phyloP scores from a whole-genome alignment of 805 yeast species.

The Saturnispora hagleri region DNA sequence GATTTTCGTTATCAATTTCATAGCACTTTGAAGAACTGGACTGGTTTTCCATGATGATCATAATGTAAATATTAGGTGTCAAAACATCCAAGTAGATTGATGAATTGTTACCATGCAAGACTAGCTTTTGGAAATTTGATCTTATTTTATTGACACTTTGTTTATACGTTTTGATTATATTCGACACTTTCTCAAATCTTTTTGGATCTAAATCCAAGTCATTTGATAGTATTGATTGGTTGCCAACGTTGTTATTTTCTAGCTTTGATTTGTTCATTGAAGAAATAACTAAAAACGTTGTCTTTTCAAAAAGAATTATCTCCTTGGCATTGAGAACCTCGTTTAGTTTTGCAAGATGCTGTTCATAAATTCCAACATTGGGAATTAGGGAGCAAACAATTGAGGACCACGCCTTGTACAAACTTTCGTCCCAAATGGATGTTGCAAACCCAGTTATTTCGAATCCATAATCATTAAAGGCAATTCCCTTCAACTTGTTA shows the following conservation, averaged over 20 bases:
- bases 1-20: slow-evolving; percentile 26
- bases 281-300: slow-evolving; percentile 80
- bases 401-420: slow-evolving; percentile 95
- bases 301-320: slow-evolving; percentile 83
- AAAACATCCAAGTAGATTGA: slow-evolving; percentile 29
- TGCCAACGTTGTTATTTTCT: slow-evolving; percentile 8
- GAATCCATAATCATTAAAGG: slow-evolving; percentile 51
- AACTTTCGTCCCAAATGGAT: slow-evolving; percentile 93
- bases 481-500: slow-evolving; percentile 67
- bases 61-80: slow-evolving; percentile 30
- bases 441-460: slow-evolving; percentile 82
- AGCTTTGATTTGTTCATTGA: slow-evolving; percentile 33
- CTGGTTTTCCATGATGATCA: slow-evolving; percentile 28
- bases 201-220: slow-evolving; percentile 60
- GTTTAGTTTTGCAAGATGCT: slow-evolving; percentile 64
- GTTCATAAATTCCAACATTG: slow-evolving; percentile 73
- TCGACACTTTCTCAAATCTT: slow-evolving; percentile 87
- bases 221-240: slow-evolving; percentile 5
- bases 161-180: slow-evolving; percentile 87
- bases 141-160: slow-evolving; percentile 84
- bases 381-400: slow-evolving; percentile 94
- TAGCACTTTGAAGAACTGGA: slow-evolving; percentile 10
- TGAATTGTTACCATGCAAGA: slow-evolving; percentile 45
- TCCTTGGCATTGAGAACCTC: slow-evolving; percentile 75
- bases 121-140: slow-evolving; percentile 70